These are phyloP conservation scores for Sporothrix schenckii DNA, from an alignment of 2,329 filamentous ascomycete species.

Conservation along the genomic window DNA sequence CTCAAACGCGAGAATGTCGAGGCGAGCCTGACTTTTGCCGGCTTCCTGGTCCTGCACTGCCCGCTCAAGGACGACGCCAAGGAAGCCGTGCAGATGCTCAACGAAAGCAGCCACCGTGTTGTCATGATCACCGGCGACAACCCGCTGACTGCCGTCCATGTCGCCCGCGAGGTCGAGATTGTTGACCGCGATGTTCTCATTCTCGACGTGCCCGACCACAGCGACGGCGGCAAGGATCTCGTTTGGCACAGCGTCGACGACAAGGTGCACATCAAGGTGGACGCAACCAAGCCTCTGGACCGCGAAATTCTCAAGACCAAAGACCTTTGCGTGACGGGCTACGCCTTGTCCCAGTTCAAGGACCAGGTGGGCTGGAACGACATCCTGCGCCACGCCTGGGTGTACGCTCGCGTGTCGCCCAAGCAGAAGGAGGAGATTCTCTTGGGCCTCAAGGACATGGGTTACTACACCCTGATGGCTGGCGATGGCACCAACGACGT, in stretches of 20 bases:
- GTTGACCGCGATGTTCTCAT: conserved; percentile 95
- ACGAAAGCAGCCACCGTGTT: conserved; percentile 96
- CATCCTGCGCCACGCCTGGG: conserved; percentile 88
- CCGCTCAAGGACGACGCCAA: conserved; percentile 96
- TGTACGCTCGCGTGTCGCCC: conserved; percentile 95
- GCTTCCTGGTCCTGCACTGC: conserved; percentile 93
- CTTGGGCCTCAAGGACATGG: conserved; percentile 92
- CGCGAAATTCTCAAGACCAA: conserved; percentile 78
- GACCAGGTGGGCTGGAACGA: conserved; percentile 74
- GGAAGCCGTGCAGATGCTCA: conserved; percentile 92
- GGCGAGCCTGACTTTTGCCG: conserved; percentile 80
- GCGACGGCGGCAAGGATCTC: conserved; percentile 74
- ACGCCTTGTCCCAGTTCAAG: conserved; percentile 87
- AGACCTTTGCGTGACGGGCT: conserved; percentile 94
- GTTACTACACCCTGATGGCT: conserved; percentile 98
- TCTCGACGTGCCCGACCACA: conserved; percentile 90
- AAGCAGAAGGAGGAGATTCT: conserved; percentile 99
- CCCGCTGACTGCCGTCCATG: conserved; percentile 92
- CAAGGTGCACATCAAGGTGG: conserved; percentile 80
- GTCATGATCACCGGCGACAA: conserved; percentile 99
- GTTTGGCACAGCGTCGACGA: conserved; percentile 97
- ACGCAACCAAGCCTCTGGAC: conserved; percentile 80
- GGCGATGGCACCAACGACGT: conserved; percentile 99
- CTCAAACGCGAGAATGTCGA: conserved; percentile 93
- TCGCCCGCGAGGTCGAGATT: conserved; percentile 94